Conservation (phyloP, 805 yeast genomes). For the Metschnikowia aberdeeniae region DNA sequence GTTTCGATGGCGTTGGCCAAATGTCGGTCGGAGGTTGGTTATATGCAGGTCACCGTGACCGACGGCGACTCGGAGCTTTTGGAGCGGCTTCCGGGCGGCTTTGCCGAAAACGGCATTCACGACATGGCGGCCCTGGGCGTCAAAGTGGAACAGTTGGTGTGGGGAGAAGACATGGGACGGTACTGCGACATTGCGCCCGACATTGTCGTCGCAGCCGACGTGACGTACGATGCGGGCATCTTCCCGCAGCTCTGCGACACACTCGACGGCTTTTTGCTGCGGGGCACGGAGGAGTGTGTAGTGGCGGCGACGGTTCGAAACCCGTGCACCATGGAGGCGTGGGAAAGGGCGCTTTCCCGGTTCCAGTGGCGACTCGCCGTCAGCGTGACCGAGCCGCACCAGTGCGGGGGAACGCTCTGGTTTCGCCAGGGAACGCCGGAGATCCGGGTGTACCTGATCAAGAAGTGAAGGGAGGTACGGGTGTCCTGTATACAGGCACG, state of each 20-base stretch:
- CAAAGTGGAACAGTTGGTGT: constrained; percentile 37
- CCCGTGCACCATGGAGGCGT: constrained; percentile 25
- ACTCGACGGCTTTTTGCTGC: constrained; percentile 35
- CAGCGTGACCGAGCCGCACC: constrained; percentile 8
- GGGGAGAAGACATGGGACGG: constrained; percentile 49
- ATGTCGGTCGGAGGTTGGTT: constrained; percentile 15
- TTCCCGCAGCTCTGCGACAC: constrained; percentile 54
- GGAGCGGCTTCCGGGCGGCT: constrained; percentile 42
- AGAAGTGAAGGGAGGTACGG: neutral
- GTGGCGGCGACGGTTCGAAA: constrained; percentile 80
- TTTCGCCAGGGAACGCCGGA: constrained; percentile 18
- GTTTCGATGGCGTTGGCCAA: constrained; percentile 50
- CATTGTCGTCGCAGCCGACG: constrained; percentile 77
- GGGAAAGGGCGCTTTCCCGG: constrained; percentile 24
- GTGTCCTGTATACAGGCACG: no score
- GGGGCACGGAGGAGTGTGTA: constrained; percentile 30
- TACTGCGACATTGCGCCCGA: constrained; percentile 29
- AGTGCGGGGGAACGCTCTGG: constrained; percentile 8
- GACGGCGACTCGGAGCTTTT: constrained; percentile 65
- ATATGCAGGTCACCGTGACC: constrained; percentile 43
- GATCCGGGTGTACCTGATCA: constrained; percentile 14
- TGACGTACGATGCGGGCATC: constrained; percentile 70
- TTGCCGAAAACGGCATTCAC: constrained; percentile 39
- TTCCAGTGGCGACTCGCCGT: constrained; percentile 13
- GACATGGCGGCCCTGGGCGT: constrained; percentile 5